Base-by-base conservation (phyloP, 768 basidiomycete genomes). In the Psilocybe tampanensis region DNA sequence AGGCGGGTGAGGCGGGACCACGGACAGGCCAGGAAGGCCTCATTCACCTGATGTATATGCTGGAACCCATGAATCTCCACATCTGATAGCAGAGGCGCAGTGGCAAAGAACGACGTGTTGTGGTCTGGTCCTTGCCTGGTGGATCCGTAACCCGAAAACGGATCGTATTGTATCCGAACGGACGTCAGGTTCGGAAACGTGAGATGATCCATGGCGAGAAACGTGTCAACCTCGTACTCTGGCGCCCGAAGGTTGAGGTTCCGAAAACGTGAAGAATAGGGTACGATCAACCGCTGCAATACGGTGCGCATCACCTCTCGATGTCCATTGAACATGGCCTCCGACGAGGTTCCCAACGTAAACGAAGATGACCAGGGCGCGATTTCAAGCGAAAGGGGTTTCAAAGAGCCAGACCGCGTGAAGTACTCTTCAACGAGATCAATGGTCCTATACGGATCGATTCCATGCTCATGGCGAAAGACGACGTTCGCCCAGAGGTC, bases 401-500 rank as follows among this genome's bases (percentile, higher is more conserved):
- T 52, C 13, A 39, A 39, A 11, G 47, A 19, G 18, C 51, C 58
- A 18, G 47, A 41, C 26, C 58, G 44, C 18, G 39, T 34, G 29
- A 49, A 59, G 45, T 45, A 59, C 36, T 49, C 47, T 32, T 33
- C 32, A 9, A 44, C 52, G 11, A 49, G 36, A 22, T 49, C 23
- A 12, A 54, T 41, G 5, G 52, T 48, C 12, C n/a, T 24, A 15
- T 42, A 43, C 18, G 58, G 58, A 34, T 53, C 44, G 6, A 54
- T n/a, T 13, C 43, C 29, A 19, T 33, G 29, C 8, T 45, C 45
- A 26, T 54, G 49, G 18, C 52, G 47, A 29, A 59, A 48, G 5
- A 59, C 44, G 12, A 59, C 32, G 41, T 59, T 47, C 7, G 58
- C 29, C 58, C 58, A 59, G 8, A 59, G 32, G 34, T 54, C 52